Evolutionary conservation across 169 alveolate species (phyloP).

Genomic region (Plasmodium adleri): DNA sequence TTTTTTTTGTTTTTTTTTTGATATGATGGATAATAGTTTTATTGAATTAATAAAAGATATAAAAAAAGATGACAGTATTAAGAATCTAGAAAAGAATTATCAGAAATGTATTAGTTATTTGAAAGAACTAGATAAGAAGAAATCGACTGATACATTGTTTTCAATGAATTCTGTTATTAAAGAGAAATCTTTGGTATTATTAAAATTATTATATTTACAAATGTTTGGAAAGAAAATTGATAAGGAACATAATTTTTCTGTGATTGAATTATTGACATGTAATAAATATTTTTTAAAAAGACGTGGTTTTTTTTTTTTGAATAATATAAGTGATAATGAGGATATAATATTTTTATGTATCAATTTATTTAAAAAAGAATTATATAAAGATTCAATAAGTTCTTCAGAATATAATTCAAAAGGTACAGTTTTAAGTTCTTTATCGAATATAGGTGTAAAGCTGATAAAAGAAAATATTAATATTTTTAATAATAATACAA

Average conservation of each 20-base stretch:
- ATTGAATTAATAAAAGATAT: slow-evolving; percentile 50
- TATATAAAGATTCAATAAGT: slow-evolving; percentile 21
- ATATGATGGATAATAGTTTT: slow-evolving; percentile 39
- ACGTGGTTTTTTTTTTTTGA: slow-evolving; percentile 42
- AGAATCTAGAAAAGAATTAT: slow-evolving; percentile 43
- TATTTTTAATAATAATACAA: not conserved
- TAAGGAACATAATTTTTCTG: slow-evolving; percentile 50
- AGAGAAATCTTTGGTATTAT: slow-evolving; percentile 30
- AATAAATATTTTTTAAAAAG: slow-evolving; percentile 47
- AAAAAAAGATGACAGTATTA: slow-evolving; percentile 47
- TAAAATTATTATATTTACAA: slow-evolving; percentile 45
- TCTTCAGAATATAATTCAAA: not conserved
- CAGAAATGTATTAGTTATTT: slow-evolving; percentile 25
- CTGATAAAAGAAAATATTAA: slow-evolving; percentile 16
- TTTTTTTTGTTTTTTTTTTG: too few relatives aligned
- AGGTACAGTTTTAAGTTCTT: slow-evolving; percentile 6
- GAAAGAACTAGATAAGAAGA: slow-evolving; percentile 26
- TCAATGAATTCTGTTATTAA: slow-evolving; percentile 4
- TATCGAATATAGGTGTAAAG: slow-evolving; percentile 18
- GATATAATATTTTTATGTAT: slow-evolving; percentile 41
- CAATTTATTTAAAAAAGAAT: slow-evolving; percentile 44
- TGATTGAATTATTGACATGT: slow-evolving; percentile 43
- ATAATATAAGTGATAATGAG: slow-evolving; percentile 22
- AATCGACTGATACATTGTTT: slow-evolving; percentile 28
- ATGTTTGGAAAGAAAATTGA: slow-evolving; percentile 68